Percentiles rank a stretch among this genome's conserved stretches.
Conservation (phyloP, 73 alveolate genomes). For the Symbiodinium natans region DNA sequence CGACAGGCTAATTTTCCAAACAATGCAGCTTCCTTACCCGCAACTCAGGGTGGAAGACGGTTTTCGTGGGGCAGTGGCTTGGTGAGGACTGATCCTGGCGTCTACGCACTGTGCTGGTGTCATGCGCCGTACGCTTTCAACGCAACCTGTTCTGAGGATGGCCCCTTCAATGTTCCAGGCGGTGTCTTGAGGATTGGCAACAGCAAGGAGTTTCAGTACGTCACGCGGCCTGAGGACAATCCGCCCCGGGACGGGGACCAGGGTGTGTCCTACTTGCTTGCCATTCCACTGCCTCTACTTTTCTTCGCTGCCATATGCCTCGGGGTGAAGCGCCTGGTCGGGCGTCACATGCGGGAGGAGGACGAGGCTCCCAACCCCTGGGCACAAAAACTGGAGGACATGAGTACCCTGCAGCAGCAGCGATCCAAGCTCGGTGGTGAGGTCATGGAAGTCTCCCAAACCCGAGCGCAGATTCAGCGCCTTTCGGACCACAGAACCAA, state of each 20-base stretch:
- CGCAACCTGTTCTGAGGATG: slow-evolving; percentile 55
- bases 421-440: slow-evolving; percentile 55
- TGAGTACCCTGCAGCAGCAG: background rate
- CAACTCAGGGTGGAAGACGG: slow-evolving; percentile 50
- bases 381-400: slow-evolving; percentile 1
- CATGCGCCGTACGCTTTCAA: slow-evolving; percentile 49
- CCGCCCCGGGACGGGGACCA: slow-evolving; percentile 41
- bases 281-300: slow-evolving; percentile 24
- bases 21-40: slow-evolving; percentile 29
- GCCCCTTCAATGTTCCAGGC: slow-evolving; percentile 56
- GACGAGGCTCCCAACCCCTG: slow-evolving; percentile 56
- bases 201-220: slow-evolving; percentile 79
- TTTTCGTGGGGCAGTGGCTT: slow-evolving; percentile 65
- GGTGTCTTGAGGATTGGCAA: slow-evolving; percentile 7
- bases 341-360: background rate
- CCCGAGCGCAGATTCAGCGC: slow-evolving; percentile 23
- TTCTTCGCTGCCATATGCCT: slow-evolving; percentile 48
- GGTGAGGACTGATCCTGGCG: slow-evolving; percentile 48
- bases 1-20: background rate
- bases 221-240: slow-evolving; percentile 72
- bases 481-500: slow-evolving; percentile 13
- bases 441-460: slow-evolving; percentile 31
- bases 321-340: slow-evolving; percentile 31
- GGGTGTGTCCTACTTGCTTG: slow-evolving; percentile 1
- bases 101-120: slow-evolving; percentile 84